Evolutionary conservation across 2,329 filamentous ascomycete species (phyloP).

Genomic region (Aspergillus phoenicis): DNA sequence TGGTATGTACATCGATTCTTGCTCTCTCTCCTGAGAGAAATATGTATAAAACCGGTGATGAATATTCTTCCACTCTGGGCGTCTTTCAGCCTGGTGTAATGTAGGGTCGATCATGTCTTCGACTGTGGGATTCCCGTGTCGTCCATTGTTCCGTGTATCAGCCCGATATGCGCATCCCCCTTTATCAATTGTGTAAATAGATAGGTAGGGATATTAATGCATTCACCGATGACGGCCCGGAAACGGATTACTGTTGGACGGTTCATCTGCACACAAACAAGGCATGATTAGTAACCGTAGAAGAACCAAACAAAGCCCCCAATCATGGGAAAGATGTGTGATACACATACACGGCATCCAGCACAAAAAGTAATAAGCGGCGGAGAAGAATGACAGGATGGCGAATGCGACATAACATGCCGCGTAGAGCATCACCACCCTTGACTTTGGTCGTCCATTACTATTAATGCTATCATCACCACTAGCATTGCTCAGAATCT

Average conservation of each 20-base stretch:
- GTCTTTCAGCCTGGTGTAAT: too few relatives aligned
- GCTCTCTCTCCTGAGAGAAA: too few relatives aligned
- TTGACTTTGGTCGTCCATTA: background rate
- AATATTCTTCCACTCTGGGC: too few relatives aligned
- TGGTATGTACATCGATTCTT: too few relatives aligned
- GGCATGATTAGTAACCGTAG: background rate
- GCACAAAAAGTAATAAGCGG: constrained; percentile 6
- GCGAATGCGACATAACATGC: constrained; percentile 11
- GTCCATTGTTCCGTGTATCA: background rate
- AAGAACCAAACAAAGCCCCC: background rate
- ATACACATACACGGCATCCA: constrained; percentile 3
- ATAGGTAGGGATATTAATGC: background rate
- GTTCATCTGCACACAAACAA: background rate
- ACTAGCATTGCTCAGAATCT: background rate
- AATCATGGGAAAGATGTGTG: background rate
- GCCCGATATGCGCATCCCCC: too few relatives aligned
- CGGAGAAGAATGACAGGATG: constrained; percentile 11
- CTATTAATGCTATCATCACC: background rate
- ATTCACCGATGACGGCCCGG: background rate
- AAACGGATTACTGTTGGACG: background rate
- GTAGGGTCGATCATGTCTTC: too few relatives aligned
- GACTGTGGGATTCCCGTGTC: too few relatives aligned
- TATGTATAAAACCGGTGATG: too few relatives aligned
- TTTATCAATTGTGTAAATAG: background rate
- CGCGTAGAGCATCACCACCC: constrained; percentile 7